These are phyloP conservation scores for Gossypium rotundifolium DNA, from an alignment of 345 rosid species.

Conservation along the genomic window DNA sequence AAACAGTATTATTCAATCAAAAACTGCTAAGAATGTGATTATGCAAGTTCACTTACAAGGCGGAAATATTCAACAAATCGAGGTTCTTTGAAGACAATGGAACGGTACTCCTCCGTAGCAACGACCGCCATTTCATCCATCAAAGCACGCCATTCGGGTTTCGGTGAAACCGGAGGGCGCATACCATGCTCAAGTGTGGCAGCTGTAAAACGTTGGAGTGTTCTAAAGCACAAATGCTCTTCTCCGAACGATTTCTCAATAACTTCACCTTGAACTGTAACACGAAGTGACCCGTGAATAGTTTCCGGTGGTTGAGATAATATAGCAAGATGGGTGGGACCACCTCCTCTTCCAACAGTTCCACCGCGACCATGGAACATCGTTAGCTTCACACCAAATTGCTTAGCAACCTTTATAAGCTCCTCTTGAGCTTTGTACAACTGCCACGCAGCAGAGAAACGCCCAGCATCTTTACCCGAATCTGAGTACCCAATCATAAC, in stretches of 20 bases:
- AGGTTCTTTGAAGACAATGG: slow-evolving; percentile 85
- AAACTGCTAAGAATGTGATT: neutral
- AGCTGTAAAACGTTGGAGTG: slow-evolving; percentile 92
- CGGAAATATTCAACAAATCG: slow-evolving; percentile 96
- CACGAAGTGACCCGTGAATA: slow-evolving; percentile 84
- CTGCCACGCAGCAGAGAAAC: slow-evolving; percentile 98
- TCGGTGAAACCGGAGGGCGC: slow-evolving; percentile 87
- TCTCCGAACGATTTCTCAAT: slow-evolving; percentile 96
- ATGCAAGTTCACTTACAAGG: slow-evolving; percentile 47
- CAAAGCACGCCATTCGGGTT: slow-evolving; percentile 90
- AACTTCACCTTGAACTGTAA: slow-evolving; percentile 96
- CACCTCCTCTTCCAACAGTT: slow-evolving; percentile 99
- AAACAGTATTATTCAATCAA: neutral
- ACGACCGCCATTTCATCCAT: slow-evolving; percentile 88
- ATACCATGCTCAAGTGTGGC: slow-evolving; percentile 98
- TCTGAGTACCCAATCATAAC: slow-evolving; percentile 99
- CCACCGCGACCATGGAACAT: slow-evolving; percentile 99
- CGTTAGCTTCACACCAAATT: slow-evolving; percentile 81
- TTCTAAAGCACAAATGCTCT: slow-evolving; percentile 88
- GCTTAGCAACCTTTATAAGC: slow-evolving; percentile 82
- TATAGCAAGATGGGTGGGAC: slow-evolving; percentile 98
- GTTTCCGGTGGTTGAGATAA: slow-evolving; percentile 99
- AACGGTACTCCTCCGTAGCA: slow-evolving; percentile 85
- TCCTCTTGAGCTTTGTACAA: slow-evolving; percentile 96
- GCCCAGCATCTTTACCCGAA: slow-evolving; percentile 96